A percentile compares a stretch with the other conserved stretches of the same genome.
Evolutionary conservation across 352 stramenopile species (phyloP).

Genomic region (Globisporangium spinosum): DNA sequence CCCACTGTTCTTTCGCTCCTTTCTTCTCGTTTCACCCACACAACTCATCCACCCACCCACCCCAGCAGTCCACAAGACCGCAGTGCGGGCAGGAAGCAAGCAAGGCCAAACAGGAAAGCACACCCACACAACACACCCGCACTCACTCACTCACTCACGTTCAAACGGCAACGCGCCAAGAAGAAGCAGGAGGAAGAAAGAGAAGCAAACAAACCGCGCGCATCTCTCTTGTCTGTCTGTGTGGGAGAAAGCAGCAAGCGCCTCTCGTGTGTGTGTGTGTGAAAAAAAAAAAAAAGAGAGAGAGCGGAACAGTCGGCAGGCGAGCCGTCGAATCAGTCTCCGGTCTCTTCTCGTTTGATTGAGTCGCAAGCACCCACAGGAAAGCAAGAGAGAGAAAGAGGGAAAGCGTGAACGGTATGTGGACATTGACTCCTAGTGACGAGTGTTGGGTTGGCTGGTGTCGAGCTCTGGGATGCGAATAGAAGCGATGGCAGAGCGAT

Average conservation of each 20-base stretch:
- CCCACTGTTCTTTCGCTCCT: conserved; percentile 6
- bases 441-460: neutral
- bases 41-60: neutral
- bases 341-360: neutral
- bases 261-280: neutral
- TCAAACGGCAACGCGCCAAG: neutral
- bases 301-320: neutral
- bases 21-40: conserved; percentile 7
- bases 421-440: neutral
- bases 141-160: conserved; percentile 2
- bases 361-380: neutral
- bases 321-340: neutral
- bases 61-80: neutral
- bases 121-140: conserved; percentile 6
- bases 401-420: neutral
- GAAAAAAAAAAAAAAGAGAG: neutral
- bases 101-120: conserved; percentile 1
- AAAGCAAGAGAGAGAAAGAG: neutral
- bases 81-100: conserved; percentile 1
- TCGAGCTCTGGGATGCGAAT: neutral
- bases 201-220: neutral
- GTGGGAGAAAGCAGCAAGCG: neutral
- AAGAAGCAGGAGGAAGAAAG: neutral
- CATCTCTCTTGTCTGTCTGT: neutral
- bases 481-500: neutral